Base-by-base conservation (phyloP, 257 asterid species). In the Fraxinus quadrangulata region DNA sequence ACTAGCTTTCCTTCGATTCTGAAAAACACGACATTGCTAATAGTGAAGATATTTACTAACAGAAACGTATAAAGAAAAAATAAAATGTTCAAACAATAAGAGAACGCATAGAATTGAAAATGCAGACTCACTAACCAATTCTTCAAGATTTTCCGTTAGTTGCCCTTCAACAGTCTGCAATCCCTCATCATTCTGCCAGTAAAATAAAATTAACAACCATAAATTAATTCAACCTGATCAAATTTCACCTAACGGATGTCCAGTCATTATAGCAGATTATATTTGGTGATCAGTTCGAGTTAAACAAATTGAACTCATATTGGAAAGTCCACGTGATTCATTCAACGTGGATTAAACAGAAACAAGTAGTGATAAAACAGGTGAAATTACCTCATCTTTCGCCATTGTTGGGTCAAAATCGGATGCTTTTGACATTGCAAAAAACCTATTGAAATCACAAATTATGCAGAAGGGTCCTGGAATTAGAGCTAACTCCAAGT, bases 371-470 rank as follows among this genome's bases (percentile, higher is more conserved):
- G 33, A 45, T 69, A 59, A 56, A 76, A 68, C 59, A 14, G 45
- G 72, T 23, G 37, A 63, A 70, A 54, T 71, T 81, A 86, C 89
- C 89, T 83, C 78, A 76, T 73, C 23, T 12, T 79, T 68, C 0
- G 81, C 83, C 89, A 86, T 86, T 74, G 47, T 37, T 71, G 61
- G 17, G 7, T 17, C 23, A 49, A 49, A 49, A 49, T 49, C 4
- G 61, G 23, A 16, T 16, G 61, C 23, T 49, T 49, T 5, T 59
- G 23, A n/a, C 76, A 72, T 17, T 56, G 79, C 67, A 78, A 56
- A 61, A 61, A 21, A 10, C 6, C 7, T 11, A 24, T 2, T 24
- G 33, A 21, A 21, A 61, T 61, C 33, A 23, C 31, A 61, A 7
- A 10, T 10, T 11, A 61, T 61, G 33, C 68, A 21, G 34, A 61